A percentile compares a stretch with the other conserved stretches of the same genome.
Conservation (phyloP, 108 stramenopile species). For the Phaeodactylum tricornutum region DNA sequence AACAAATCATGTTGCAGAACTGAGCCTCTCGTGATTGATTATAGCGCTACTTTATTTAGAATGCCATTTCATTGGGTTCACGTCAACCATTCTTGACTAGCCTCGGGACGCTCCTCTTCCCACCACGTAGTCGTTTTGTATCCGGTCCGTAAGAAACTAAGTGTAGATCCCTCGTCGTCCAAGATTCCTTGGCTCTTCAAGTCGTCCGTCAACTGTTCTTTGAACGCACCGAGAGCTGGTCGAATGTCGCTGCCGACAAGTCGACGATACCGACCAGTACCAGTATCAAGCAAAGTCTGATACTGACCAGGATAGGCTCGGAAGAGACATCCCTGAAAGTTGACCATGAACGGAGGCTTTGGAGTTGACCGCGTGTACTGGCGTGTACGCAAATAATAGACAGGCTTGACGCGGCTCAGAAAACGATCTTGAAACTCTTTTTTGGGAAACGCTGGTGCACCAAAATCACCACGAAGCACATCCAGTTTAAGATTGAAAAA, state of each 20-base stretch:
- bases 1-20: too few species aligned
- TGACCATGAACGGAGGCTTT: slow-evolving; percentile 86
- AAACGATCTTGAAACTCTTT: slow-evolving; percentile 90
- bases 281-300: slow-evolving; percentile 88
- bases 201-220: slow-evolving; percentile 82
- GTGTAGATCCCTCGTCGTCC: slow-evolving; percentile 56
- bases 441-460: slow-evolving; percentile 83
- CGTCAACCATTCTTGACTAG: slow-evolving; percentile 70
- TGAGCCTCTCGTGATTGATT: too few species aligned
- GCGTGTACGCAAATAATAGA: slow-evolving; percentile 88
- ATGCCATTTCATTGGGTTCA: too few species aligned
- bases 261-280: slow-evolving; percentile 70
- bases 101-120: slow-evolving; percentile 80
- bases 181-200: slow-evolving; percentile 64
- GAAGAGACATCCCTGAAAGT: slow-evolving; percentile 91
- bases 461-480: slow-evolving; percentile 85
- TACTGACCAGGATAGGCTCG: slow-evolving; percentile 87
- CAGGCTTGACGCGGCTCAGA: slow-evolving; percentile 73
- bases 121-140: slow-evolving; percentile 90
- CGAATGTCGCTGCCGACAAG: slow-evolving; percentile 51
- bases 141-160: slow-evolving; percentile 77
- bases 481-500: slow-evolving; percentile 92
- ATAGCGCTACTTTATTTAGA: too few species aligned
- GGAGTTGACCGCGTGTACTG: slow-evolving; percentile 77
- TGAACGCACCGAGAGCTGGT: slow-evolving; percentile 82